Conservation (phyloP, 2,329 filamentous ascomycete genomes). For the Diaporthe nobilis region DNA sequence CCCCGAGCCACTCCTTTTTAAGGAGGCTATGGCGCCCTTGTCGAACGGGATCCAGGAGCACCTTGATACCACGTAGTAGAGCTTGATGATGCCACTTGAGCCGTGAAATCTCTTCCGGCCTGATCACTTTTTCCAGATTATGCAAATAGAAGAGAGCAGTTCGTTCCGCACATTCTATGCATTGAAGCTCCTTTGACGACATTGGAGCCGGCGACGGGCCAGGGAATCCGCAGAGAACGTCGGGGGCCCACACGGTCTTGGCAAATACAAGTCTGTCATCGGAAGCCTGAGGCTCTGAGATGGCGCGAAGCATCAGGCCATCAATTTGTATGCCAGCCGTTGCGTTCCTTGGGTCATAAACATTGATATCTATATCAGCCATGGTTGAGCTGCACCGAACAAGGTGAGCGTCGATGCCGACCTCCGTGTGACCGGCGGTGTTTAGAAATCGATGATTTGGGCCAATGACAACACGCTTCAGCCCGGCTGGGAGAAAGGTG, state of each 20-base stretch:
- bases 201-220: no score
- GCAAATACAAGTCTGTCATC: constrained; percentile 33
- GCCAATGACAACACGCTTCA: neutral
- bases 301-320: constrained; percentile 21
- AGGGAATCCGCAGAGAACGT: no score
- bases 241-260: constrained; percentile 6
- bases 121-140: no score
- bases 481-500: neutral
- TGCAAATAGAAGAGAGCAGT: no score
- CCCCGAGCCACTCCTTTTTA: neutral
- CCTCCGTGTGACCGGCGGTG: no score
- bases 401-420: no score
- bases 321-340: constrained; percentile 23
- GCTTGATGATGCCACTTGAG: constrained; percentile 32
- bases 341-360: neutral
- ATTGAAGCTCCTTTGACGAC: no score
- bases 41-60: constrained; percentile 14
- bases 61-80: constrained; percentile 30
- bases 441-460: no score
- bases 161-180: no score
- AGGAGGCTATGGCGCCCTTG: neutral
- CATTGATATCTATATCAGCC: neutral
- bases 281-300: constrained; percentile 26
- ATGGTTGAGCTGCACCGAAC: no score
- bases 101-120: neutral